Conservation (phyloP, 345 rosid genomes). For the Anastatica hierochuntica region DNA sequence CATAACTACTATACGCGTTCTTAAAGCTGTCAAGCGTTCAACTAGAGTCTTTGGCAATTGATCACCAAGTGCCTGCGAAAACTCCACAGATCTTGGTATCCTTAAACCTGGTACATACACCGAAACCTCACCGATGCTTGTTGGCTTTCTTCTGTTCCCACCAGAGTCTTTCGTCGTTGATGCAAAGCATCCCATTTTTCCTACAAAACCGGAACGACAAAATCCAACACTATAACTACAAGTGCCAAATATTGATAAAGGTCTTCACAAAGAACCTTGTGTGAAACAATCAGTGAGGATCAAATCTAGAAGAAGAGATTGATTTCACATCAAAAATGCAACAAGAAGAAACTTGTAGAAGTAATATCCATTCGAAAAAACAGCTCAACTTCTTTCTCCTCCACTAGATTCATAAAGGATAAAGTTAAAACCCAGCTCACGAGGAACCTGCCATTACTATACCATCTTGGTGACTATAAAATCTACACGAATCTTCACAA, state of each 20-base stretch:
- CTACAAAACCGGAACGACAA: constrained; percentile 27
- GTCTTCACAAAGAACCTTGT: constrained; percentile 6
- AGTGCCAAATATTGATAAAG: constrained; percentile 14
- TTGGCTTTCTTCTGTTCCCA: constrained; percentile 76
- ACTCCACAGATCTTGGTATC: constrained; percentile 81
- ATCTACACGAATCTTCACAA: constrained; percentile 31
- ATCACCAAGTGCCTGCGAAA: constrained; percentile 59
- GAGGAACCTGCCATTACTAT: constrained; percentile 39
- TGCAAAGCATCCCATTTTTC: constrained; percentile 81
- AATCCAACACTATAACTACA: constrained; percentile 12
- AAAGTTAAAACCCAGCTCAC: constrained; percentile 43
- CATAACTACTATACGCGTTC: constrained; percentile 95
- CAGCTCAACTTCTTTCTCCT: constrained; percentile 24
- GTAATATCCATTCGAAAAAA: constrained; percentile 58
- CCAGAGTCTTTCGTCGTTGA: constrained; percentile 74
- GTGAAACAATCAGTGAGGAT: constrained; percentile 12
- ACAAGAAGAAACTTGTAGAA: constrained; percentile 21
- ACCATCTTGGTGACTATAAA: constrained; percentile 27
- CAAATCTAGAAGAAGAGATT: constrained; percentile 24
- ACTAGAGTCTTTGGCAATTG: constrained; percentile 60
- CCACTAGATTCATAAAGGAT: constrained; percentile 38
- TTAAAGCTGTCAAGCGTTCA: constrained; percentile 72
- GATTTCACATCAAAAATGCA: constrained; percentile 21
- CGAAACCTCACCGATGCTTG: constrained; percentile 78
- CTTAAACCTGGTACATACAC: constrained; percentile 94